Evolutionary conservation across 2,329 filamentous ascomycete genomes (phyloP), one percentile per base, ranked within the genome.

Genomic region (Scopulariopsis brevicaulis): DNA sequence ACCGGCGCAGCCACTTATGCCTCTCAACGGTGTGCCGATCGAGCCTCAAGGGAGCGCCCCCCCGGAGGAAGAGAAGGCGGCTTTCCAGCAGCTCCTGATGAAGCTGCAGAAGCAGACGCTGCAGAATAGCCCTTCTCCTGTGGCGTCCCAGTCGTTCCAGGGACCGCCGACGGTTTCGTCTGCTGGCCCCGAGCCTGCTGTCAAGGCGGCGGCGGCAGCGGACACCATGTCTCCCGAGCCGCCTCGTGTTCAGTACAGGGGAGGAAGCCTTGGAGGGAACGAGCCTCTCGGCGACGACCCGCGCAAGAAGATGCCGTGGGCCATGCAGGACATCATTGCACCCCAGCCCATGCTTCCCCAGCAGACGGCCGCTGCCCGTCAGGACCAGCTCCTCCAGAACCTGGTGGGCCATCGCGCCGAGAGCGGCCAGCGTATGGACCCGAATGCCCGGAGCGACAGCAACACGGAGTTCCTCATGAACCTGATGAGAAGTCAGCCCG

Each of bases 401-500:
- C 71, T 86, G 32, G 77, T 84, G 25, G 76, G 76, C 11, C 82
- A 83, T 54, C 77, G 77, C 46, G 72, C 76, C 15, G 74, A 78
- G 20, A 81, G 74, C 64, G 76, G 74, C 18, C 68, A 68, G 7
- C 74, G 79, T 37, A 69, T 71, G 40, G 78, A 81, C 56, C 74
- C 74, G 60, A 62, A 61, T 57, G 67, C 68, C 63, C 75, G 73
- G 54, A 78, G 74, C 67, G 85, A 80, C 67, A 82, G 78, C 64
- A 89, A 93, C 64, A 83, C 87, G n/a, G 88, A 95, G 62, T 92
- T 94, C 68, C 74, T 96, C 54, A 89, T 96, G 71, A 88, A 85
- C 61, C 78, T 96, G 34, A 94, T 96, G 89, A 77, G 79, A 59
- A 67, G 67, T 1, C 73, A 71, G 3, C 74, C 78, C 0, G 79